Evolutionary conservation across 2,329 filamentous ascomycete species (phyloP).

Genomic region (Calonectria pseudoturangicola): DNA sequence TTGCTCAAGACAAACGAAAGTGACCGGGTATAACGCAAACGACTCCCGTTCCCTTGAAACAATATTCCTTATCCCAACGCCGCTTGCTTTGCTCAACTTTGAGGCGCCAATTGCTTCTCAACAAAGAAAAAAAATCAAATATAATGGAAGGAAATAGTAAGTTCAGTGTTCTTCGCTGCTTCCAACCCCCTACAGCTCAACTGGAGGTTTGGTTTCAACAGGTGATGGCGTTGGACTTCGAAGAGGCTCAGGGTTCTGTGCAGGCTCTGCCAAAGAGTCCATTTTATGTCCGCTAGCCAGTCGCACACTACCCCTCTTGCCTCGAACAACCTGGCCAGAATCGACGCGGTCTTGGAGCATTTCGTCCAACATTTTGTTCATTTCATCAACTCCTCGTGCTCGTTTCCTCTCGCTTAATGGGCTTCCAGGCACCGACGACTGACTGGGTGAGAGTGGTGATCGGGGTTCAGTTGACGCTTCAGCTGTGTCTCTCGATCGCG

Average conservation of each 20-base stretch:
- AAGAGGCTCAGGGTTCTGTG: slow-evolving; percentile 62
- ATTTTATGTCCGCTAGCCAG: slow-evolving; percentile 69
- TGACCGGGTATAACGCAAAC: slow-evolving; percentile 59
- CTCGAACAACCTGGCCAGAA: slow-evolving; percentile 81
- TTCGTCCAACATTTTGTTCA: slow-evolving; percentile 94
- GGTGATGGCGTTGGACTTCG: slow-evolving; percentile 59
- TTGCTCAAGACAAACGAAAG: slow-evolving; percentile 53
- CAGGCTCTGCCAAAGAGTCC: slow-evolving; percentile 59
- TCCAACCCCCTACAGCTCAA: slow-evolving; percentile 40
- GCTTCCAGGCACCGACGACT: slow-evolving; percentile 40
- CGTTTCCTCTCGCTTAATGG: slow-evolving; percentile 66
- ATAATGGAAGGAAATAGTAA: slow-evolving; percentile 19
- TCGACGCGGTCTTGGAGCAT: slow-evolving; percentile 96
- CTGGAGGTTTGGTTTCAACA: slow-evolving; percentile 47
- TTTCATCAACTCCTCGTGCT: slow-evolving; percentile 87
- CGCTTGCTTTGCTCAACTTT: slow-evolving; percentile 39
- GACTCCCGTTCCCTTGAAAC: slow-evolving; percentile 47
- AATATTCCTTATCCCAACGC: slow-evolving; percentile 43
- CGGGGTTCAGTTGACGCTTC: slow-evolving; percentile 69
- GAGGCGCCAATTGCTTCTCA: slow-evolving; percentile 35
- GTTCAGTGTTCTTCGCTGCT: slow-evolving; percentile 10
- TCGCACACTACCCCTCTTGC: slow-evolving; percentile 79
- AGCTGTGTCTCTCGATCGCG: slow-evolving; percentile 89
- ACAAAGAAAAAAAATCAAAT: slow-evolving; percentile 23
- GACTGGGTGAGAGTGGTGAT: slow-evolving; percentile 51